Conservation (phyloP, 2,329 filamentous ascomycete genomes). For the Ophiognomonia clavigignenti-juglandacearum region DNA sequence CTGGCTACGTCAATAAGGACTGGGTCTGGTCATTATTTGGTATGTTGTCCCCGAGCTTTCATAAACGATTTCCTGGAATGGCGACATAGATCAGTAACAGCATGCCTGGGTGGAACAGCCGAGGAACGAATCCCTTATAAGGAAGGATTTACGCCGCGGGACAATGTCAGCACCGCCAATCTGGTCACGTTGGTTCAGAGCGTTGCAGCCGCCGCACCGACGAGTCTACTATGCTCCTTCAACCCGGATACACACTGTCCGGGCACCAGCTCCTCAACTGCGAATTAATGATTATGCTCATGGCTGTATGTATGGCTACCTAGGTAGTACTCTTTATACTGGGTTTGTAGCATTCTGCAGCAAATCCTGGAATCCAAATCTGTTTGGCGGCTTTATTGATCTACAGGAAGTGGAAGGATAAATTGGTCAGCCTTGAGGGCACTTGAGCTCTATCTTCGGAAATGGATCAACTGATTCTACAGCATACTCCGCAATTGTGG, state of each 20-base stretch:
- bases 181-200: not conserved
- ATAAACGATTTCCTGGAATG: too few species aligned
- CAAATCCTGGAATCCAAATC: too few species aligned
- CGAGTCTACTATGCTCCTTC: not conserved
- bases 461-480: too few species aligned
- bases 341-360: too few species aligned
- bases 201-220: not conserved
- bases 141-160: constrained; percentile 4
- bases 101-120: not conserved
- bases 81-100: not conserved
- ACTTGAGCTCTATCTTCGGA: too few species aligned
- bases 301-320: too few species aligned
- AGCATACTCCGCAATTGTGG: too few species aligned
- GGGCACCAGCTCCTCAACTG: not conserved
- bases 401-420: too few species aligned
- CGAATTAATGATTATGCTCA: too few species aligned
- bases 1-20: constrained; percentile 3
- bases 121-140: constrained; percentile 8
- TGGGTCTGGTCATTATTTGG: constrained; percentile 6
- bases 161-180: not conserved
- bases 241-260: not conserved
- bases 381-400: too few species aligned
- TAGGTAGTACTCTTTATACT: too few species aligned
- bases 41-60: not conserved
- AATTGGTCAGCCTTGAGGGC: too few species aligned